Conservation (phyloP, 495 filamentous ascomycete species). For the Xylaria sp. region DNA sequence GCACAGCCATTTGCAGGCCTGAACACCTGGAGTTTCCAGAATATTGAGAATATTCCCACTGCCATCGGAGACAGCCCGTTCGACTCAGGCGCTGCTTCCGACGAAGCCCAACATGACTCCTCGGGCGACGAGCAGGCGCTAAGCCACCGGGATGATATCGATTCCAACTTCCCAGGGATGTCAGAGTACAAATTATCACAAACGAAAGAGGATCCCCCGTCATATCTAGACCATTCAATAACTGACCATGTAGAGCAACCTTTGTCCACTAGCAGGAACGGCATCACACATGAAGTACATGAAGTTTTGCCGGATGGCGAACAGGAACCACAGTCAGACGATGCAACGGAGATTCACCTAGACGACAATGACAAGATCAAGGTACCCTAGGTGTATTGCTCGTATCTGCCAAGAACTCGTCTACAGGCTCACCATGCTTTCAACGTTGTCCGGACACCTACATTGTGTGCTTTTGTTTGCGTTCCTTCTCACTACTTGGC, state of each 20-base stretch:
- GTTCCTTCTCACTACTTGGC: background rate
- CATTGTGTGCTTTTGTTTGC: background rate
- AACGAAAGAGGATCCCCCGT: slow-evolving; percentile 27
- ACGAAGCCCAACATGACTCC: slow-evolving; percentile 49
- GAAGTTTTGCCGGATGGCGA: slow-evolving; percentile 44
- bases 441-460: background rate
- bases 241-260: slow-evolving; percentile 33
- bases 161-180: slow-evolving; percentile 36
- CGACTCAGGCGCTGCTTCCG: slow-evolving; percentile 39
- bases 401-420: background rate
- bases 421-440: background rate
- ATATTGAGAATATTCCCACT: slow-evolving; percentile 34
- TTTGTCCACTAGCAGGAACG: slow-evolving; percentile 34
- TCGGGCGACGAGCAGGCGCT: slow-evolving; percentile 40
- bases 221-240: slow-evolving; percentile 30
- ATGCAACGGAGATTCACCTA: slow-evolving; percentile 56
- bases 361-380: slow-evolving; percentile 45
- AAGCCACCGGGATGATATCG: slow-evolving; percentile 35
- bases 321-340: slow-evolving; percentile 41
- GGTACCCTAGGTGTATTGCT: slow-evolving; percentile 26
- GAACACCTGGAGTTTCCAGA: slow-evolving; percentile 49
- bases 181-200: slow-evolving; percentile 32
- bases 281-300: slow-evolving; percentile 45
- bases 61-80: slow-evolving; percentile 40
- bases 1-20: slow-evolving; percentile 29